Evolutionary conservation across 495 filamentous ascomycete species (phyloP), one percentile per base, ranked within the genome.

Genomic region (Annulohypoxylon bovei): DNA sequence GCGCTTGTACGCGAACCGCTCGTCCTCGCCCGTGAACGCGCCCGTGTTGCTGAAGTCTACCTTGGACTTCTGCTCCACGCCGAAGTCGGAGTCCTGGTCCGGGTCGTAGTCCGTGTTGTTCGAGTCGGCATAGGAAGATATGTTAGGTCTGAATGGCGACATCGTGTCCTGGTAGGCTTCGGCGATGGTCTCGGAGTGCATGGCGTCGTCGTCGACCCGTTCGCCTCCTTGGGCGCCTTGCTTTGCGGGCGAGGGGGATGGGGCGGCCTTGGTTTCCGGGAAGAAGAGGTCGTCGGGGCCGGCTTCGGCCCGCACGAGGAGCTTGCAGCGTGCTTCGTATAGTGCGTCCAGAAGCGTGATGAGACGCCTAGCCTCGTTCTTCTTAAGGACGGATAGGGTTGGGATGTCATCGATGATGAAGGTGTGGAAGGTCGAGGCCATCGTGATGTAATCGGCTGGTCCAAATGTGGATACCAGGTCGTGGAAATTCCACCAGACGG

Each of bases 301-400:
- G 4, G 83, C 83, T 16, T 77, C 83, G 22, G 88, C 88, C 4
- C 80, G 79, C 39, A 92, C 79, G 6, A 88, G 64, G 5, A 92
- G 81, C 61, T 90, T 89, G 75, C 90, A 91, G 5, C 85, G 82
- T 2, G 88, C 85, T 76, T 92, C 91, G 77, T 92, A 92, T 6
- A 92, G 78, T 0, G 90, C 89, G 63, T 93, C 89, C 6, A 92
- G 80, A 6, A 92, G 79, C 3, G 90, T 92, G 72, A 92, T 92
- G 76, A 93, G 84, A 6, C 91, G 79, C 14, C 90, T 80, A 0
- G 90, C 91, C 78, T 92, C 90, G 75, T 92, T 92, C 77, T 91
- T 92, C 75, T 87, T 86, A 0, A 83, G 72, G 0, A 86, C 30
- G 1, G 82, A 84, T 1, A 92, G 76, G 16, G 87, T 69, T 0